These are phyloP conservation scores for Eremochloa ophiuroides DNA, from an alignment of 176 grass and related monocot species.

Conservation along the genomic window DNA sequence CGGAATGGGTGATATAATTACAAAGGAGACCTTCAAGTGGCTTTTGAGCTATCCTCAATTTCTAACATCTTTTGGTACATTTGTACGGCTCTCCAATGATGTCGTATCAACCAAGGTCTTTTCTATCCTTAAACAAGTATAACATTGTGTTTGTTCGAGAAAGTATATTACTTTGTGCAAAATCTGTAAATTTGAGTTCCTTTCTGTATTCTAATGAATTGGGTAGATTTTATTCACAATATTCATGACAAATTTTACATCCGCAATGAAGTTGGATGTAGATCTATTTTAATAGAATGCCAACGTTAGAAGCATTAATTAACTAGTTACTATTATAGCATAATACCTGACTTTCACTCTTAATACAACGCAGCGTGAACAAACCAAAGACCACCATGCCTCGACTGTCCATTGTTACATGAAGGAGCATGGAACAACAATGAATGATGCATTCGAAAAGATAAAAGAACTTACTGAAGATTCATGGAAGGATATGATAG, in stretches of 20 bases:
- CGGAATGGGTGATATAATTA: constrained; percentile 11
- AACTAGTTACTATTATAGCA: neutral
- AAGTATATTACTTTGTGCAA: neutral
- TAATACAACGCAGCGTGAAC: constrained; percentile 18
- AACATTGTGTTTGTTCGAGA: neutral
- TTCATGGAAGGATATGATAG: constrained; percentile 42
- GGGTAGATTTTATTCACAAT: neutral
- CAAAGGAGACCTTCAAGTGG: constrained; percentile 23
- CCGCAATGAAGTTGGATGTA: neutral
- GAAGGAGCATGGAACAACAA: constrained; percentile 22
- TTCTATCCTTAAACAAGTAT: neutral
- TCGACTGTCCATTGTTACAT: constrained; percentile 47
- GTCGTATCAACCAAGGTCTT: constrained; percentile 29
- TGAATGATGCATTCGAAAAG: constrained; percentile 20
- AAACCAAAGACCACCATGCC: constrained; percentile 11
- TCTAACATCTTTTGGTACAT: constrained; percentile 15
- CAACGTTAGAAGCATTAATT: neutral
- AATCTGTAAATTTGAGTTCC: neutral
- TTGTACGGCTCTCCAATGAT: constrained; percentile 41
- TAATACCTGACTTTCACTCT: neutral
- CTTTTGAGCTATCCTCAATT: constrained; percentile 29
- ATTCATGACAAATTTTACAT: neutral
- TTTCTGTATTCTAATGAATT: neutral
- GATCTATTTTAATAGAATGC: neutral
- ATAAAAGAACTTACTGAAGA: constrained; percentile 25